Base-by-base conservation (phyloP, 176 grass and related monocot species). In the Oropetium thomaeum region DNA sequence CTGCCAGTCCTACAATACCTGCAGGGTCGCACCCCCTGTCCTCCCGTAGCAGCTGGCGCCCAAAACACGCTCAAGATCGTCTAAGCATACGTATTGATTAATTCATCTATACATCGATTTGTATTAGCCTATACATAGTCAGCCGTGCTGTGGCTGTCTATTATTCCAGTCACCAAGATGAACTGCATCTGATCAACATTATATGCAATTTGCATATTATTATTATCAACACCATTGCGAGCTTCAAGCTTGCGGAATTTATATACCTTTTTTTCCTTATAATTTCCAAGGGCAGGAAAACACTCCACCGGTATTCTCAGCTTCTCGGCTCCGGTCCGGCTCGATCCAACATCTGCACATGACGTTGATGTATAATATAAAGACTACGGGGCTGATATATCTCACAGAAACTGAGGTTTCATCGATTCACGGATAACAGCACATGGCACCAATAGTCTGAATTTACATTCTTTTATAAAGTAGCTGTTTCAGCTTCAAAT, bases 1-100 rank as follows among this genome's bases (percentile, higher is more conserved):
- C 27, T 97, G 94, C 83, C 76, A 85, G 61, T 97, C 90, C 27
- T 80, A 91, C 83, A 89, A 91, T 77, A 97, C 88, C 51, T 83
- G 86, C 86, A 80, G 69, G 42, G 69, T 91, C 67, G 58, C 83
- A 53, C 71, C 90, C 0, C 75, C 94, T 1, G 79, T 91, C 62
- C 71, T 93, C 47, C 90, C 76, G 29, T 74, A 76, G 75, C 74
- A 1, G 16, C 28, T 2, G 3, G 16, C 25, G 42, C 28, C 67
- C 16, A 5, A 47, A 47, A 47, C 19, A 47, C 4, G 19, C 44
- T 15, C n/a, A n/a, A 28, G 67, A 69, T 22, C 31, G 5, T 29
- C 2, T 17, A 57, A 1, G 34, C 11, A 17, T 37, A 37, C 25
- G 7, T 25, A 26, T 55, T 55, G 26, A 26, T 55, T 54, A 54